Evolutionary conservation across 371 early-diverging fungal species (phyloP).

Genomic region (Syncephalis fuscata): DNA sequence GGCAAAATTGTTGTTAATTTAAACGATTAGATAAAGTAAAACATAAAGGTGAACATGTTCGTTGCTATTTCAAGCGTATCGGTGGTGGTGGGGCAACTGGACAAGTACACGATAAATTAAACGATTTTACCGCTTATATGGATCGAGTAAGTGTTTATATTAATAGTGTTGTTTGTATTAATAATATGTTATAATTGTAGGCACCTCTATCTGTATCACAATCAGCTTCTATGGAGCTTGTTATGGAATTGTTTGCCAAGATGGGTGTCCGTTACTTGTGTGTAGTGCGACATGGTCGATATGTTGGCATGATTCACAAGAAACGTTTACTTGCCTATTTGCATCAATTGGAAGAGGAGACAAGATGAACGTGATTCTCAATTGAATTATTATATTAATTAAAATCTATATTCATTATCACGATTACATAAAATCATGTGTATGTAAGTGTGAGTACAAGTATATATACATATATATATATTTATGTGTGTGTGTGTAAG

Average conservation of each 20-base stretch:
- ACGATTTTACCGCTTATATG: constrained; percentile 52
- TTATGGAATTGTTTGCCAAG: constrained; percentile 73
- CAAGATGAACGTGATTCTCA: too few species aligned
- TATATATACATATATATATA: too few species aligned
- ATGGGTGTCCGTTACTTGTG: constrained; percentile 52
- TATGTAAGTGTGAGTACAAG: too few species aligned
- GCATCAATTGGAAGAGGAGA: constrained; percentile 31
- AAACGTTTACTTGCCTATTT: constrained; percentile 46
- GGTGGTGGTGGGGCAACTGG: too few species aligned
- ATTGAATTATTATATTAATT: too few species aligned
- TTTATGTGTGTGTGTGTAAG: too few species aligned
- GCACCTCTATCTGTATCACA: constrained; percentile 63
- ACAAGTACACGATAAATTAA: constrained; percentile 9
- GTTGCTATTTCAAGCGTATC: constrained; percentile 4
- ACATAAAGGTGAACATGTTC: not conserved
- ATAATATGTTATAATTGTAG: constrained; percentile 7
- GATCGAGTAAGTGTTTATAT: constrained; percentile 32
- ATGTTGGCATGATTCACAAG: constrained; percentile 61
- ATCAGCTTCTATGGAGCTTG: constrained; percentile 68
- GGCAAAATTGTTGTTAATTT: too few species aligned
- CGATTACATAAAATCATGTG: too few species aligned
- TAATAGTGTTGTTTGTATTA: not conserved
- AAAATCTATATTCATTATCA: too few species aligned
- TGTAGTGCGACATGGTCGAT: constrained; percentile 35
- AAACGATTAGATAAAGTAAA: not conserved